Conservation (phyloP, 345 rosid species). For the Pseudoturritis turrita region DNA sequence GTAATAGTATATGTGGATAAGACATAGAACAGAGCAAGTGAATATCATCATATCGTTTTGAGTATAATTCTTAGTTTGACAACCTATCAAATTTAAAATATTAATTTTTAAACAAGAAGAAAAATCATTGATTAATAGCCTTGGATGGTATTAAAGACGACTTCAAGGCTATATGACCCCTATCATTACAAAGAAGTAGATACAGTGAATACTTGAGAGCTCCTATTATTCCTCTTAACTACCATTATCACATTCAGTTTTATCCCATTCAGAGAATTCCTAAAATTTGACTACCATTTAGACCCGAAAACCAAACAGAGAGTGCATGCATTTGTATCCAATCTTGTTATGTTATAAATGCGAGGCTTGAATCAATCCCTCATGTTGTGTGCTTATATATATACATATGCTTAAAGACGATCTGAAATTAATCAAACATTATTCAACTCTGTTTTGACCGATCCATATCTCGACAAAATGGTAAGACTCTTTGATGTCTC, state of each 20-base stretch:
- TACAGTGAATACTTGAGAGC: neutral
- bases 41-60: neutral
- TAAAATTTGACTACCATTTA: no score
- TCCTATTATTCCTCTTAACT: no score
- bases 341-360: neutral
- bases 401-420: neutral
- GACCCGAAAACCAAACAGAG: neutral
- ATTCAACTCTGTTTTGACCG: neutral
- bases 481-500: neutral
- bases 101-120: neutral
- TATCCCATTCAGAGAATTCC: no score
- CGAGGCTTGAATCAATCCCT: neutral
- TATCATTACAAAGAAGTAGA: neutral
- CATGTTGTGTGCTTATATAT: neutral
- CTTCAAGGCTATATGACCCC: neutral
- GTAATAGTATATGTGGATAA: neutral
- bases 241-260: no score
- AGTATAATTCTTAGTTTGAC: neutral
- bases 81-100: neutral
- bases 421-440: neutral
- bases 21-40: neutral
- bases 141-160: neutral
- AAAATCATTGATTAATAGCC: neutral
- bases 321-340: conserved; percentile 9
- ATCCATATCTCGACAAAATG: neutral